phyloP scores from a whole-genome alignment of 495 filamentous ascomycete genomes.

The Neurospora pannonica region DNA sequence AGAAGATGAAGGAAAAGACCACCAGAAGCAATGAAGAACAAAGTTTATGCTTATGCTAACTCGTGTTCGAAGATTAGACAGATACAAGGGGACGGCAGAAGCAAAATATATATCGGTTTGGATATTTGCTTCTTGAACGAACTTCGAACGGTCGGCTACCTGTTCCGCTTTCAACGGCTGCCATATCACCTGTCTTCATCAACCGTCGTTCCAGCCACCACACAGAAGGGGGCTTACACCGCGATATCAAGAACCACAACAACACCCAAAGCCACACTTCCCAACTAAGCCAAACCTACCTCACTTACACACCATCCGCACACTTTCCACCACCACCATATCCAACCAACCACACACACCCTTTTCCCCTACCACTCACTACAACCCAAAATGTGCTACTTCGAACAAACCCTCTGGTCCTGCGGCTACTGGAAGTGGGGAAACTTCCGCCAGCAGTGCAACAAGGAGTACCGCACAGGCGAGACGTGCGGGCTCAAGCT shows the following conservation, averaged over 20 bases:
- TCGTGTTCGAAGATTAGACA: background rate
- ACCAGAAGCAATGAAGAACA: background rate
- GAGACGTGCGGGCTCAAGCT: slow-evolving; percentile 97
- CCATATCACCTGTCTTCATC: no score
- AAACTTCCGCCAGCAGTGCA: slow-evolving; percentile 88
- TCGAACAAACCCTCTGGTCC: slow-evolving; percentile 48
- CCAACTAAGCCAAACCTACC: background rate
- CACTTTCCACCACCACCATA: background rate
- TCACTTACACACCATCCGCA: background rate
- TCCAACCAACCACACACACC: background rate
- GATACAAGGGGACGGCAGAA: background rate
- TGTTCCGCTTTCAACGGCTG: background rate
- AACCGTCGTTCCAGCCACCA: background rate
- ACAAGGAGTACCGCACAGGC: slow-evolving; percentile 91
- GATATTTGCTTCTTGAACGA: background rate
- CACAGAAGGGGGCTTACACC: background rate
- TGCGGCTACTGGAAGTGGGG: slow-evolving; percentile 97
- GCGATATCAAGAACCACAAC: background rate
- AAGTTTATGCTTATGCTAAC: background rate
- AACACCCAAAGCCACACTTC: background rate
- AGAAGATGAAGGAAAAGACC: background rate
- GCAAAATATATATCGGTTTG: background rate
- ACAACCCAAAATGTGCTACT: slow-evolving; percentile 50
- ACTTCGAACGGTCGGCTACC: background rate
- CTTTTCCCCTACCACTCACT: background rate